phyloP scores from a whole-genome alignment of 2,329 filamentous ascomycete species.

The Tolypocladium inflatum region DNA sequence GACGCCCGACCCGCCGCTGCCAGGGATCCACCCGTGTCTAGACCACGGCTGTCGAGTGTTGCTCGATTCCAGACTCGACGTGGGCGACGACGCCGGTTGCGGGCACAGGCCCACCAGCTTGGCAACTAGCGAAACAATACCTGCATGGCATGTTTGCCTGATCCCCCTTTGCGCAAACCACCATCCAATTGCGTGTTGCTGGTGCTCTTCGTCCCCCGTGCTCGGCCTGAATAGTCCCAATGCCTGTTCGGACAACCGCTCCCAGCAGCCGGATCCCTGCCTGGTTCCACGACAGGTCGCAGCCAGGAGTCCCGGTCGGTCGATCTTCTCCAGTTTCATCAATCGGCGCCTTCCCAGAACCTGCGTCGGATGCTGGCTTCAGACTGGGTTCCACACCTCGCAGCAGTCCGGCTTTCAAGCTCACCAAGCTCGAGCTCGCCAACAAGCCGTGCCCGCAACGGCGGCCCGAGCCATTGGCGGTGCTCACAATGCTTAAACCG shows the following conservation, averaged over 20 bases:
- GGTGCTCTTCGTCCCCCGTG: background rate
- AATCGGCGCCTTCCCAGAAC: slow-evolving; percentile 20
- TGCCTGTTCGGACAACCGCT: too few species aligned
- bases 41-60: slow-evolving; percentile 1
- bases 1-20: background rate
- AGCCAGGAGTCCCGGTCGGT: slow-evolving; percentile 1
- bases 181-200: background rate
- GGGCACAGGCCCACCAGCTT: background rate
- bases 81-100: background rate
- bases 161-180: too few species aligned
- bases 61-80: background rate
- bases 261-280: background rate
- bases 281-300: background rate
- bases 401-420: too few species aligned
- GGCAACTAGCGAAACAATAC: background rate
- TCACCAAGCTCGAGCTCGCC: background rate
- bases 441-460: background rate
- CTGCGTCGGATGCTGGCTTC: background rate
- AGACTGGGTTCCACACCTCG: background rate
- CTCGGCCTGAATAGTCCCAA: background rate
- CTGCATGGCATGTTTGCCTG: background rate
- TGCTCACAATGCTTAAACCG: background rate
- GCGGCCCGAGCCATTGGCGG: background rate
- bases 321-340: slow-evolving; percentile 21
- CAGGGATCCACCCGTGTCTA: slow-evolving; percentile 2